Evolutionary conservation across 1,284 basidiomycete genomes (phyloP), one percentile per base, ranked within the genome.

Genomic region (Ceratobasidium papillatum): DNA sequence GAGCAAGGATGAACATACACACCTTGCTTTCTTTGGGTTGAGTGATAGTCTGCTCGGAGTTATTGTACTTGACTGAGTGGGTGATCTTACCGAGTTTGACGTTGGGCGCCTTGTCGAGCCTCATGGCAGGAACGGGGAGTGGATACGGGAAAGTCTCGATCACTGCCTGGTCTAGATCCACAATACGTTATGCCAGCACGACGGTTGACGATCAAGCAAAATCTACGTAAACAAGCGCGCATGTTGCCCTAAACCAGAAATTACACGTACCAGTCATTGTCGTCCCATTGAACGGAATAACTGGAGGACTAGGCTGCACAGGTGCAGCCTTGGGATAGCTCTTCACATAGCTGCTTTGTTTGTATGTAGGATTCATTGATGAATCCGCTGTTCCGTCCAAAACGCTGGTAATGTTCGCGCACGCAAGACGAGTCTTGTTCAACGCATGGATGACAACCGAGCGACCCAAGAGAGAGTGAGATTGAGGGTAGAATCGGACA

Each of bases 401-500:
- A 12, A 62, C 56, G 2, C 77, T 78, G 30, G 77, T 80, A 63
- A 80, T 80, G 75, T 80, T 79, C 32, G 78, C 80, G 66, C 80
- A 80, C 7, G 78, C 78, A 36, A 79, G 51, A 1, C 78, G 75
- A 11, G 75, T 79, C 54, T 77, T 76, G 71, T 79, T 78, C 41
- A 74, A 47, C 14, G 76, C 69, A 49, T 79, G 77, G 41, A 80
- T 77, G 11, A 80, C 79, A 41, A 80, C 69, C 58, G 77, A 78
- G 9, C 80, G 78, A 14, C 80, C 80, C 14, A 80, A 76, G 11
- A 80, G 68, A 17, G 77, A 78, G 75, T 79, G 78, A 12, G 75
- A 63, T 66, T 79, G 69, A 19, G 80, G 77, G 76, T 76, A 79
- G 65, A 79, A 80, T 38, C 80, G 76, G 12, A 80, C 56, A 54